These are phyloP conservation scores for Apiotrichum siamense DNA, from an alignment of 1,284 basidiomycete species.

Conservation along the genomic window DNA sequence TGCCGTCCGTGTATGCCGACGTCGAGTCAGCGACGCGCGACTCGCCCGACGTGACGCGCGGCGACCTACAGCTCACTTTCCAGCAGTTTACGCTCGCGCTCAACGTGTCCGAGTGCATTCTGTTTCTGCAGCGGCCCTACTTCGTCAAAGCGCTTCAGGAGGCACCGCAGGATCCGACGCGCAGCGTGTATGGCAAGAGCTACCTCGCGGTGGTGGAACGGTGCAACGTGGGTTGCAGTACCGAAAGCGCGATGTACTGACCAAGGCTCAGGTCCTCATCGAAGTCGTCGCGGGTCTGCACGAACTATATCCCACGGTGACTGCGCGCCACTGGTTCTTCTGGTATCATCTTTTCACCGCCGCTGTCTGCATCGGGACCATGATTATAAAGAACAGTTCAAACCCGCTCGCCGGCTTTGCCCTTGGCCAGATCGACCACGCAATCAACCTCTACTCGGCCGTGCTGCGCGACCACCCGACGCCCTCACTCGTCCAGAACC, in stretches of 20 bases:
- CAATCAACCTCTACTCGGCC: conserved; percentile 21
- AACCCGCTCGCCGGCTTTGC: conserved; percentile 19
- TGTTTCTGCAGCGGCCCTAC: conserved; percentile 29
- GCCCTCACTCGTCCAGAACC: conserved; percentile 22
- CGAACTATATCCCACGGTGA: conserved; percentile 23
- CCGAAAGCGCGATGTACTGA: conserved; percentile 4
- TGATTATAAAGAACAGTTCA: conserved; percentile 20
- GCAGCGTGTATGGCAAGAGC: conserved; percentile 15
- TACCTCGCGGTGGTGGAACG: conserved; percentile 29
- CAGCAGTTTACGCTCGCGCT: conserved; percentile 24
- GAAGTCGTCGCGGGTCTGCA: conserved; percentile 24
- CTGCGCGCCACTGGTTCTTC: conserved; percentile 33
- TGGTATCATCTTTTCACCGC: conserved; percentile 38
- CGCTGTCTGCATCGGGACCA: conserved; percentile 28
- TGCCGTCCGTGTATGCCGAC: conserved; percentile 25
- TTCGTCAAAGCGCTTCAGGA: conserved; percentile 26
- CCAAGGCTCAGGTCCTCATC: conserved; percentile 16
- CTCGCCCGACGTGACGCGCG: conserved; percentile 19
- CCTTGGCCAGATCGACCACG: conserved; percentile 20
- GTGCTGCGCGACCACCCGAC: conserved; percentile 14
- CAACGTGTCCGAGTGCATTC: conserved; percentile 22
- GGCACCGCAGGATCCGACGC: conserved; percentile 14
- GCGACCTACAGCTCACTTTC: conserved; percentile 23
- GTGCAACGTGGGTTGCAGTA: conserved; percentile 21
- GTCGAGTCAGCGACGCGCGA: conserved; percentile 18